Evolutionary conservation across 2,329 filamentous ascomycete species (phyloP).

Genomic region (Cyphellophora attinorum): DNA sequence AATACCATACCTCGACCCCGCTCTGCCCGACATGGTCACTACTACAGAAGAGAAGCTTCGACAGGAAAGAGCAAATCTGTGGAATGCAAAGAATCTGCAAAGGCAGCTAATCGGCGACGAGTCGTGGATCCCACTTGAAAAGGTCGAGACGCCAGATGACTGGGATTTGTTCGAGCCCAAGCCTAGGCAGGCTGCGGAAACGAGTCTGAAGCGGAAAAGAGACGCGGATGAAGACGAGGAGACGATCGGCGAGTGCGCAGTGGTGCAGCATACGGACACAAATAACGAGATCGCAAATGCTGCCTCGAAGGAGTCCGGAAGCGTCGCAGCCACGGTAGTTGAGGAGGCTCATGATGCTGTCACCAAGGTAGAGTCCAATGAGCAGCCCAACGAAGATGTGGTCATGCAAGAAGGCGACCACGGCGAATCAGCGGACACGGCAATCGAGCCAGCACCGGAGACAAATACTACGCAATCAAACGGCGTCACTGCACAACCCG

Average conservation of each 20-base stretch:
- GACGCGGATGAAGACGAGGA: no score
- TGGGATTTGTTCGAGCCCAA: conserved; percentile 35
- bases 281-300: no score
- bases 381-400: neutral
- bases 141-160: conserved; percentile 42
- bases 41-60: conserved; percentile 49
- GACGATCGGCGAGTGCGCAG: no score
- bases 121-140: conserved; percentile 48
- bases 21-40: conserved; percentile 47
- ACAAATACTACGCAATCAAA: neutral
- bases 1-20: conserved; percentile 48
- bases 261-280: no score
- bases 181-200: conserved; percentile 6
- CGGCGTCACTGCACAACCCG: neutral
- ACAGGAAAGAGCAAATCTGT: conserved; percentile 46
- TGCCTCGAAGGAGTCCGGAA: no score
- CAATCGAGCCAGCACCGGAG: conserved; percentile 2
- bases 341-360: neutral
- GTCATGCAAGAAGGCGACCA: neutral
- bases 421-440: conserved; percentile 6
- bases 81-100: conserved; percentile 49
- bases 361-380: neutral
- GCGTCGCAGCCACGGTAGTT: neutral
- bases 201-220: conserved; percentile 13
- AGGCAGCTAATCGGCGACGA: conserved; percentile 51